A percentile compares a stretch with the other conserved stretches of the same genome.
These are phyloP conservation scores for Fomitopsis pinicola DNA, from an alignment of 1,284 basidiomycete genomes.

Conservation along the genomic window DNA sequence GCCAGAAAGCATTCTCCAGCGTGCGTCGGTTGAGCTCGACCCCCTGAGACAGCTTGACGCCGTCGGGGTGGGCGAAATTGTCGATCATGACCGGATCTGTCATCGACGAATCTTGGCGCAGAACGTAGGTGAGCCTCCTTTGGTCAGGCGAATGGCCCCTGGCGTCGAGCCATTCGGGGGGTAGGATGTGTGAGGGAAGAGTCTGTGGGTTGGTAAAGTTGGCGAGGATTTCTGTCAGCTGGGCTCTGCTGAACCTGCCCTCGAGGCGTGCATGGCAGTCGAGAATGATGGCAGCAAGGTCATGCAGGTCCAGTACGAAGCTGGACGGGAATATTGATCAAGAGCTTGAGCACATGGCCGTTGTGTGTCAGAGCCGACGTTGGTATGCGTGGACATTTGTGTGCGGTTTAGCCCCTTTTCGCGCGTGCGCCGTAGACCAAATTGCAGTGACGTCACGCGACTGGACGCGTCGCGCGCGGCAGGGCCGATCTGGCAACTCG, in stretches of 20 bases:
- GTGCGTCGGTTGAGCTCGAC: no score
- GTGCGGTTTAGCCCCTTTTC: no score
- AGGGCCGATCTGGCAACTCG: neutral
- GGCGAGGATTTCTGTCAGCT: conserved; percentile 17
- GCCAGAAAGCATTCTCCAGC: no score
- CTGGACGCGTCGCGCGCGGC: neutral
- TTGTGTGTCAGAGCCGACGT: no score
- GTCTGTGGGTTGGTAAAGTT: conserved; percentile 8
- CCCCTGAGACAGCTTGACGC: no score
- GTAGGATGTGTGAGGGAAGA: conserved; percentile 13
- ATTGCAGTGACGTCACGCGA: neutral
- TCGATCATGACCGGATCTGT: conserved; percentile 9
- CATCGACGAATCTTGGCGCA: conserved; percentile 6
- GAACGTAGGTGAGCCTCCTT: conserved; percentile 15
- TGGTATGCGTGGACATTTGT: no score
- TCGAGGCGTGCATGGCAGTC: conserved; percentile 11
- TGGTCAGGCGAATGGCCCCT: neutral
- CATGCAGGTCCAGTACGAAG: conserved; percentile 20
- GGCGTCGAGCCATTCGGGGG: conserved; percentile 8
- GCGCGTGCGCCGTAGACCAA: neutral
- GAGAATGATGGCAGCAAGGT: conserved; percentile 17
- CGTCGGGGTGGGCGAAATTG: conserved; percentile 12
- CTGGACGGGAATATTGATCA: neutral
- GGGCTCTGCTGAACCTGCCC: conserved; percentile 12
- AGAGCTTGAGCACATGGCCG: neutral